Conservation (phyloP, 345 rosid genomes). For the Hypericum androsaemum region DNA sequence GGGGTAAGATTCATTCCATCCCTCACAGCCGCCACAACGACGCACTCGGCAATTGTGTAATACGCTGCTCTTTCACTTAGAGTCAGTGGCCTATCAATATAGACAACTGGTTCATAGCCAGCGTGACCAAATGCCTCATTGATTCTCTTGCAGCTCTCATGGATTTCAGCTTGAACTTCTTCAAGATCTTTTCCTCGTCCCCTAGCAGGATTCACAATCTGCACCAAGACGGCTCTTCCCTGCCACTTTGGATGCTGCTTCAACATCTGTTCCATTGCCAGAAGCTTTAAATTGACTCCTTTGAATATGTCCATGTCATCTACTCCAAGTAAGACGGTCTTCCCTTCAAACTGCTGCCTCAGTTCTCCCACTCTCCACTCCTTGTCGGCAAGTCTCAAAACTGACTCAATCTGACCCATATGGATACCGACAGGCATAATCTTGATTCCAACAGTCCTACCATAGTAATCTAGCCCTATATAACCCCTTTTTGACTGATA, state of each 20-base stretch:
- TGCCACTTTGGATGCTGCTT: slow-evolving; percentile 7
- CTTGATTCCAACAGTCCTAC: slow-evolving; percentile 6
- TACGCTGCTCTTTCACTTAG: slow-evolving; percentile 1
- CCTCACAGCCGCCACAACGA: slow-evolving; percentile 1
- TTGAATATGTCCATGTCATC: slow-evolving; percentile 6
- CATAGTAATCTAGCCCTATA: slow-evolving; percentile 3
- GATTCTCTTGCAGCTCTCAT: slow-evolving; percentile 4
- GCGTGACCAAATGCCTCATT: not conserved
- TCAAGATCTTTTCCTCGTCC: slow-evolving; percentile 4
- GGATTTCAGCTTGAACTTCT: slow-evolving; percentile 2
- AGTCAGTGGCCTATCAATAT: not conserved
- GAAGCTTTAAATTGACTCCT: slow-evolving; percentile 3
- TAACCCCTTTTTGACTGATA: slow-evolving; percentile 3
- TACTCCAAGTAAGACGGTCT: not conserved
- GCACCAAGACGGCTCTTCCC: slow-evolving; percentile 1
- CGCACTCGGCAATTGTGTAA: slow-evolving; percentile 2
- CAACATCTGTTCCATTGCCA: slow-evolving; percentile 3
- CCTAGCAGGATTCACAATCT: slow-evolving; percentile 5
- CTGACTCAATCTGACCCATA: slow-evolving; percentile 5
- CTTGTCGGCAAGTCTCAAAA: not conserved
- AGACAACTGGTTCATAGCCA: slow-evolving; percentile 2
- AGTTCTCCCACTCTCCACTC: slow-evolving; percentile 3
- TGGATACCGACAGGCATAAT: slow-evolving; percentile 2
- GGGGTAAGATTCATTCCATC: slow-evolving; percentile 5
- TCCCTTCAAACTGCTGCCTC: slow-evolving; percentile 3